A percentile compares a stretch with the other conserved stretches of the same genome.
Conservation (phyloP, 2,329 filamentous ascomycete species). For the Venturia asperata region DNA sequence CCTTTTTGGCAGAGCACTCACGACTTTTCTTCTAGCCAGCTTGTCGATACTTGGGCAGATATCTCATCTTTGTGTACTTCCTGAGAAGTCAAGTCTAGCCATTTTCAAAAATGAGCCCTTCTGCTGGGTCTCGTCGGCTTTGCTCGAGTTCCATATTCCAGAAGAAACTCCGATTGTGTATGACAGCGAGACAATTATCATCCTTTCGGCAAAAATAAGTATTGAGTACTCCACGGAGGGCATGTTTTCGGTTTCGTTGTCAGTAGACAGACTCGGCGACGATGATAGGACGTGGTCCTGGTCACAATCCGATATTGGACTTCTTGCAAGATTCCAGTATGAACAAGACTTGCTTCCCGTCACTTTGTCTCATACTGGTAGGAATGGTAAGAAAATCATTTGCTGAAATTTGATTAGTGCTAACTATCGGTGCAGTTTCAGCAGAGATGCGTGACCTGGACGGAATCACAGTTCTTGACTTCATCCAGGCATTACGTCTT, state of each 20-base stretch:
- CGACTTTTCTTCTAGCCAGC: background rate
- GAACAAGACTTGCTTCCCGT: background rate
- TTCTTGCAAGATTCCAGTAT: background rate
- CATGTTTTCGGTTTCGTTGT: background rate
- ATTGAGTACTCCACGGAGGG: background rate
- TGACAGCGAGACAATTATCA: background rate
- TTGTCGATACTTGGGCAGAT: background rate
- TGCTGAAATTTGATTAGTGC: background rate
- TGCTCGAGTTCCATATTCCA: background rate
- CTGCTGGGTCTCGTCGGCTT: background rate
- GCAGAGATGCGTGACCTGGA: background rate
- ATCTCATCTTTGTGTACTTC: conserved; percentile 2
- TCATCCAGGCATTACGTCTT: background rate
- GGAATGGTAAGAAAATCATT: background rate
- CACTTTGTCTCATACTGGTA: background rate
- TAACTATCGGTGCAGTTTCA: background rate
- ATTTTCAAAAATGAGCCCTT: background rate
- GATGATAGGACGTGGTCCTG: conserved; percentile 10
- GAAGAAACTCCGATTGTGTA: background rate
- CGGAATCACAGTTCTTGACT: background rate
- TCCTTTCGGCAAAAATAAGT: background rate
- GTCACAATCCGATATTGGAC: background rate
- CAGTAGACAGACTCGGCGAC: background rate
- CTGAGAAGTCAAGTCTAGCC: background rate
- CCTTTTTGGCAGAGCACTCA: conserved; percentile 1